Percentiles rank a stretch among this genome's conserved stretches.
These are phyloP conservation scores for Carex kokanica DNA, from an alignment of 176 grass and related monocot genomes.

Conservation along the genomic window DNA sequence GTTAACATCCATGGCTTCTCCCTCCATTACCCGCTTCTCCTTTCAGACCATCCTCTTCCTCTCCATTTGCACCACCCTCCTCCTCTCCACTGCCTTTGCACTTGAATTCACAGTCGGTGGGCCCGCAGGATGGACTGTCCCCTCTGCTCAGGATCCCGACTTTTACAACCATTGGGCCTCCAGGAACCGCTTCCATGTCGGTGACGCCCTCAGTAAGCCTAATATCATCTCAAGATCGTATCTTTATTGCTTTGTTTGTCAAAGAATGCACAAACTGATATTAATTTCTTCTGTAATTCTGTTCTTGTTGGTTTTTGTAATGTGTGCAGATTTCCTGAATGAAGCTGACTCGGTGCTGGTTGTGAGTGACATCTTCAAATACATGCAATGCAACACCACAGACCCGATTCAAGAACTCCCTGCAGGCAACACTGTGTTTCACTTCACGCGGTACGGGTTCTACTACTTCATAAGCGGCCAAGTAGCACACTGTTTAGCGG, in stretches of 20 bases:
- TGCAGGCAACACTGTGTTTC: slow-evolving; percentile 26
- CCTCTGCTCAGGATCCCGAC: slow-evolving; percentile 9
- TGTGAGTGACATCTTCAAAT: slow-evolving; percentile 18
- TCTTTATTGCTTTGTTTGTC: background rate
- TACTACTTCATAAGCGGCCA: slow-evolving; percentile 41
- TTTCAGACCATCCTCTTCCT: slow-evolving; percentile 1
- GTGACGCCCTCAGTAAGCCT: slow-evolving; percentile 29
- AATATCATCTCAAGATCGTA: background rate
- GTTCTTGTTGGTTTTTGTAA: background rate
- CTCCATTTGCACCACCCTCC: background rate
- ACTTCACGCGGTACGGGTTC: slow-evolving; percentile 2
- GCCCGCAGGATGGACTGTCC: slow-evolving; percentile 26
- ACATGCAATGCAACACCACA: slow-evolving; percentile 29
- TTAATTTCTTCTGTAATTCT: background rate
- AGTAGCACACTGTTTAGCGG: slow-evolving; percentile 19
- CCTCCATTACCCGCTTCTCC: background rate
- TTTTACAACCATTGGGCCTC: slow-evolving; percentile 36
- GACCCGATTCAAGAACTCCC: slow-evolving; percentile 17
- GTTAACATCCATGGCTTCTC: background rate
- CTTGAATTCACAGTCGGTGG: slow-evolving; percentile 35
- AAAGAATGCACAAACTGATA: background rate
- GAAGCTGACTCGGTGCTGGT: slow-evolving; percentile 33
- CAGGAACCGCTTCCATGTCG: slow-evolving; percentile 27
- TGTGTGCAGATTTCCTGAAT: slow-evolving; percentile 38
- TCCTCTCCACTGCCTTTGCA: background rate